A percentile compares a stretch with the other conserved stretches of the same genome.
These are phyloP conservation scores for Leptomonas seymouri DNA, from an alignment of 208 protist species.

Conservation along the genomic window DNA sequence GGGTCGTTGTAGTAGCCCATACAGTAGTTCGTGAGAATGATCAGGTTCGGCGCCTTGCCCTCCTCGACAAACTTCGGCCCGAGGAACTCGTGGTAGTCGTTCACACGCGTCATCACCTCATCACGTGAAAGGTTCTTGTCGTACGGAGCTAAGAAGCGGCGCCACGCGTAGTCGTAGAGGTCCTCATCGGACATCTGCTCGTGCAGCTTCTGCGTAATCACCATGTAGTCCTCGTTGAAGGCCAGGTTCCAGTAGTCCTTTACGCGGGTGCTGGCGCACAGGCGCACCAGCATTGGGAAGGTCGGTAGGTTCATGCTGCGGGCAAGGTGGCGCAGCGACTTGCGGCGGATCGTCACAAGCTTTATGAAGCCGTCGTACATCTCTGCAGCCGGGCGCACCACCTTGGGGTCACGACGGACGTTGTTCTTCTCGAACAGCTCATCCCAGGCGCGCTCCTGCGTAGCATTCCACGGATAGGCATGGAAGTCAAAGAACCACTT, in stretches of 20 bases:
- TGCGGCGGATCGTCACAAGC: slow-evolving; percentile 81
- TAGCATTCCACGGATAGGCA: slow-evolving; percentile 74
- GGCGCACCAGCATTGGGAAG: slow-evolving; percentile 84
- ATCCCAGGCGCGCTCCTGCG: slow-evolving; percentile 88
- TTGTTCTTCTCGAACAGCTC: slow-evolving; percentile 94
- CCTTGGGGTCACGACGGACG: slow-evolving; percentile 83
- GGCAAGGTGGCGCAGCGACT: slow-evolving; percentile 87
- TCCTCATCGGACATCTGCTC: slow-evolving; percentile 89
- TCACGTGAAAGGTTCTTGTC: slow-evolving; percentile 91
- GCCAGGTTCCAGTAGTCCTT: slow-evolving; percentile 92
- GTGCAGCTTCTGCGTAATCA: slow-evolving; percentile 88
- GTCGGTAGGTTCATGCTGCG: slow-evolving; percentile 91
- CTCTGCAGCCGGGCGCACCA: slow-evolving; percentile 78
- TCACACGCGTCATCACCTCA: slow-evolving; percentile 80
- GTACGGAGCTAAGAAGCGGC: slow-evolving; percentile 86
- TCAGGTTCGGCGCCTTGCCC: slow-evolving; percentile 90
- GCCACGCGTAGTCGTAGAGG: slow-evolving; percentile 91
- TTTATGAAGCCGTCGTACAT: slow-evolving; percentile 92
- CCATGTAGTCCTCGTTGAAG: slow-evolving; percentile 93
- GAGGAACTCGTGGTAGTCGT: slow-evolving; percentile 88
- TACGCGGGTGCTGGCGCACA: slow-evolving; percentile 84
- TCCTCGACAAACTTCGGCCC: slow-evolving; percentile 85
- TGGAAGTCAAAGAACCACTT: slow-evolving; percentile 93
- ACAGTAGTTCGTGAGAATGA: slow-evolving; percentile 88
- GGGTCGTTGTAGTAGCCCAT: slow-evolving; percentile 94